These are phyloP conservation scores for Cantharellus cinnabarinus DNA, from an alignment of 768 basidiomycete species.

Conservation along the genomic window DNA sequence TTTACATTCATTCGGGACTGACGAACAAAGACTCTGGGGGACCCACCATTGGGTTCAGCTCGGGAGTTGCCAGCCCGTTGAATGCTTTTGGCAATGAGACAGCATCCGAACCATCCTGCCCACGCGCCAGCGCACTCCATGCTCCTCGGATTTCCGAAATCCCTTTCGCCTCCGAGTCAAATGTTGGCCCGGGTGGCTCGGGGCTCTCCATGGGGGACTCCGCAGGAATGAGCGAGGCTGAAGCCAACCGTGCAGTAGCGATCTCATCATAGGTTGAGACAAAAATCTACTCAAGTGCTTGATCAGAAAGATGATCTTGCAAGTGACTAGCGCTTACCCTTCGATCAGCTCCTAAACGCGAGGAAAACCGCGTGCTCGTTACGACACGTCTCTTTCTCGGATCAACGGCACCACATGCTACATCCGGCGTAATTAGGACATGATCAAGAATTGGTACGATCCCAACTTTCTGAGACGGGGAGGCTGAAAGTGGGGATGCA, in stretches of 20 bases:
- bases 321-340: conserved; percentile 30
- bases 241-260: neutral
- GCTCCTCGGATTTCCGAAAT: conserved; percentile 51
- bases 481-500: conserved; percentile 10
- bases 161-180: conserved; percentile 34
- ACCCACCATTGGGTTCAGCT: conserved; percentile 77
- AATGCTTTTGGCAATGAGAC: conserved; percentile 50
- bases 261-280: conserved; percentile 57
- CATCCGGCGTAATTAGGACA: conserved; percentile 70
- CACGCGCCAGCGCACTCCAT: conserved; percentile 44
- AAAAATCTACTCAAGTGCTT: conserved; percentile 34
- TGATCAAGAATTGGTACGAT: conserved; percentile 29
- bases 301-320: neutral
- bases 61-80: conserved; percentile 60
- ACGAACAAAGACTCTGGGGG: neutral
- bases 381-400: conserved; percentile 65
- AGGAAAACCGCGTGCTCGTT: conserved; percentile 75
- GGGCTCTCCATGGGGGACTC: conserved; percentile 3
- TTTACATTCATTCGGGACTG: neutral
- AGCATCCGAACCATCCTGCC: conserved; percentile 21
- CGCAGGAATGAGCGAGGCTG: neutral
- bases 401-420: conserved; percentile 78
- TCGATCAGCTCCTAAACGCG: conserved; percentile 60
- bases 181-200: conserved; percentile 17
- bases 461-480: neutral